phyloP scores from a whole-genome alignment of 139 green algal genomes.

The Coelastrella sp. region DNA sequence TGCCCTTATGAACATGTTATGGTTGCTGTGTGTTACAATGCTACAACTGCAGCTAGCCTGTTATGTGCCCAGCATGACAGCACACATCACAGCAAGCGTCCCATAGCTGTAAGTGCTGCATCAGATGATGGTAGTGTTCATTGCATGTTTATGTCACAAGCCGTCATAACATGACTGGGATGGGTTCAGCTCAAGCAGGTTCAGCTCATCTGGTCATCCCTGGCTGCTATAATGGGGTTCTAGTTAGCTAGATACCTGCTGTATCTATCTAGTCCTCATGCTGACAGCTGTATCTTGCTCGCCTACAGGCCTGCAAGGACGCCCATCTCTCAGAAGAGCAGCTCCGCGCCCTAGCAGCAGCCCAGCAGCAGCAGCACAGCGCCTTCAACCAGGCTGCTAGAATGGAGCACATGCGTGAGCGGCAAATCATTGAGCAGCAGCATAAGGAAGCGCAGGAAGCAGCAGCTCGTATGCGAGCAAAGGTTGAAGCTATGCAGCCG shows the following conservation, averaged over 20 bases:
- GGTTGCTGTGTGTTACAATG: too few species aligned
- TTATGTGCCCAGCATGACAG: too few species aligned
- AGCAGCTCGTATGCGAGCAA: neutral
- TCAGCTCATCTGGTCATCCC: neutral
- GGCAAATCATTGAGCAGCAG: conserved; percentile 33
- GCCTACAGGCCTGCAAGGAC: conserved; percentile 33
- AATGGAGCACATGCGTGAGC: conserved; percentile 41
- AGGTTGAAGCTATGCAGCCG: conserved; percentile 16
- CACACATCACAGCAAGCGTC: too few species aligned
- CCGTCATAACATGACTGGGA: too few species aligned
- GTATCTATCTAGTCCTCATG: neutral
- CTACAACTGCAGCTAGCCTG: too few species aligned
- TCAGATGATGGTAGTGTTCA: too few species aligned
- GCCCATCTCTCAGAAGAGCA: conserved; percentile 36
- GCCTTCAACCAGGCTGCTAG: conserved; percentile 9
- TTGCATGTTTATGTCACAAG: too few species aligned
- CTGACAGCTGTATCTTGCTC: neutral
- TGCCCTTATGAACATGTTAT: too few species aligned
- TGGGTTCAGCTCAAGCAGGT: too few species aligned
- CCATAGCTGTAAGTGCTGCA: too few species aligned
- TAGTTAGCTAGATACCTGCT: neutral
- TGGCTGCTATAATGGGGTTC: neutral
- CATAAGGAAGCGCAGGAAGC: conserved; percentile 28
- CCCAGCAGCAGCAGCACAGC: neutral
- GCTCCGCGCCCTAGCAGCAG: neutral